Conservation (phyloP, 306 rosid genomes). For the Prunus armeniaca region DNA sequence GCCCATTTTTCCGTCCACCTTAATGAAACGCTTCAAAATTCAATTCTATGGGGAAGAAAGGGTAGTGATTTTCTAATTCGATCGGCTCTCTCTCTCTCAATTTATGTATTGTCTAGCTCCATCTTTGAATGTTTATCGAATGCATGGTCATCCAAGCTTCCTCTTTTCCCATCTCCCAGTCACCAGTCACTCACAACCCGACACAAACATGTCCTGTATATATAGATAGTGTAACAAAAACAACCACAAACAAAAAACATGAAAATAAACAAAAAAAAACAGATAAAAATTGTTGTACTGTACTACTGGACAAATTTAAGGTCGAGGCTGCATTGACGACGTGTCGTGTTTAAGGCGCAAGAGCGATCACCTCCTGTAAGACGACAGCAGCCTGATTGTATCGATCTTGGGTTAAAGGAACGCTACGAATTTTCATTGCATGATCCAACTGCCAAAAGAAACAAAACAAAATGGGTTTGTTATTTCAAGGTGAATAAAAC, state of each 20-base stretch:
- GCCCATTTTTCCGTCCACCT: not conserved
- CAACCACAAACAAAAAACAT: too few species aligned
- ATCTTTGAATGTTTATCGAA: too few species aligned
- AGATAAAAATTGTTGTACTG: not conserved
- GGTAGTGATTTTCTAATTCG: not conserved
- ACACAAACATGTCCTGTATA: too few species aligned
- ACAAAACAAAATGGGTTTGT: not conserved
- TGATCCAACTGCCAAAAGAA: conserved; percentile 2
- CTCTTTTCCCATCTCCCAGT: too few species aligned
- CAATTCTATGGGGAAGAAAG: not conserved
- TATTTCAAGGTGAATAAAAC: too few species aligned
- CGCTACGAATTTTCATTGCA: conserved; percentile 12
- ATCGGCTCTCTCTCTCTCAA: not conserved
- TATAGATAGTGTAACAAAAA: too few species aligned
- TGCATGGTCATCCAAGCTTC: too few species aligned
- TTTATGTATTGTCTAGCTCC: not conserved
- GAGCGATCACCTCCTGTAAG: conserved; percentile 17
- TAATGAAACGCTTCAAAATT: not conserved
- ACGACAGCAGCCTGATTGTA: conserved; percentile 11
- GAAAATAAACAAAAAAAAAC: not conserved
- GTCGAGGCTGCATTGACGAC: not conserved
- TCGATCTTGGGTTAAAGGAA: conserved; percentile 12
- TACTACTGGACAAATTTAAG: not conserved
- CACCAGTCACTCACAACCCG: too few species aligned
- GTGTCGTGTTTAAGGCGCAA: not conserved